A percentile compares a stretch with the other conserved stretches of the same genome.
Evolutionary conservation across 2,329 filamentous ascomycete genomes (phyloP).

Genomic region (Beauveria medogensis): DNA sequence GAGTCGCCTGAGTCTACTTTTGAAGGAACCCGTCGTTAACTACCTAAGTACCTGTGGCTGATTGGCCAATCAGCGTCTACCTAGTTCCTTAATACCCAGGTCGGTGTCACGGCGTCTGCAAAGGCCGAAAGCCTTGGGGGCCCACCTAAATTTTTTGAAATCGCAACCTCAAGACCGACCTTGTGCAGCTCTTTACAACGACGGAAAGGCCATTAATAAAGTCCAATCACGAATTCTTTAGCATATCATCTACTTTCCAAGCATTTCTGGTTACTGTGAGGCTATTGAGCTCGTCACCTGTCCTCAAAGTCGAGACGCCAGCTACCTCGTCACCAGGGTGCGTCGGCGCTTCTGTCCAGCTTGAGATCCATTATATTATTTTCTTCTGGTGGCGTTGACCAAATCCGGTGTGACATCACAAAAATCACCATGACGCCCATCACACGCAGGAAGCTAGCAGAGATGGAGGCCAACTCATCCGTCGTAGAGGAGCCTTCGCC

Average conservation of each 20-base stretch:
- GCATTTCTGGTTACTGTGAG: background rate
- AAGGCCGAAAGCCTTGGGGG: background rate
- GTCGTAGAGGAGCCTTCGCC: constrained; percentile 10
- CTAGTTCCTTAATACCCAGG: background rate
- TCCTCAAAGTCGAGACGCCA: background rate
- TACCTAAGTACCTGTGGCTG: background rate
- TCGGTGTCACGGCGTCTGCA: constrained; percentile 6
- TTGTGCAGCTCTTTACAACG: background rate
- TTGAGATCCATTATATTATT: background rate
- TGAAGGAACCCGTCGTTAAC: too few species aligned
- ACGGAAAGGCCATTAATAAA: background rate
- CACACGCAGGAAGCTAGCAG: constrained; percentile 10
- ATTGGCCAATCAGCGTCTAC: constrained; percentile 6
- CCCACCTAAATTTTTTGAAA: constrained; percentile 14
- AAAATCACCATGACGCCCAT: constrained; percentile 6
- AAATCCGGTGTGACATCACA: background rate
- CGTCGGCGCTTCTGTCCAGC: background rate
- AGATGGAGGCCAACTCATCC: constrained; percentile 14
- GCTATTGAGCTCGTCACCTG: background rate
- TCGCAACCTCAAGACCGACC: constrained; percentile 3
- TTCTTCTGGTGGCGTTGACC: background rate
- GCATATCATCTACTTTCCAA: background rate
- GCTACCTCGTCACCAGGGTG: background rate
- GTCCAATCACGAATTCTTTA: background rate
- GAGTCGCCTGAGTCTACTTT: background rate